phyloP scores from a whole-genome alignment of 2,329 filamentous ascomycete genomes.

The Botrytis deweyae region DNA sequence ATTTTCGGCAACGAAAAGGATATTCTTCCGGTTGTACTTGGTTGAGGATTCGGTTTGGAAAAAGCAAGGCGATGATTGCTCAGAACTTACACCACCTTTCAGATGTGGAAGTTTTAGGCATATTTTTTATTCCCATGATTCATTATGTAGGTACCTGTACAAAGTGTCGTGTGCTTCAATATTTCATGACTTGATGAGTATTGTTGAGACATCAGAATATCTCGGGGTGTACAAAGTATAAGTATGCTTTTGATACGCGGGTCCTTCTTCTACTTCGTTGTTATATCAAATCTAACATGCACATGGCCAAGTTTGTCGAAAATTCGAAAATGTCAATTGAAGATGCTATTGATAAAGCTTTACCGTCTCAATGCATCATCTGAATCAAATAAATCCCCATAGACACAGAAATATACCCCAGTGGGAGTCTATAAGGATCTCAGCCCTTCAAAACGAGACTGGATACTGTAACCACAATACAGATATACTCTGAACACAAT shows the following conservation, averaged over 20 bases:
- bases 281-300: background rate
- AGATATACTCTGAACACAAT: background rate
- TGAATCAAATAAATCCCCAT: background rate
- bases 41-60: background rate
- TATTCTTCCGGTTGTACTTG: background rate
- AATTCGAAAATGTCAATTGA: background rate
- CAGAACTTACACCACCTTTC: background rate
- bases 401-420: background rate
- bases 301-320: background rate
- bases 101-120: background rate
- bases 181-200: background rate
- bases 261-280: background rate
- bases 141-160: background rate
- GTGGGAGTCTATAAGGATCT: background rate
- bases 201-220: background rate
- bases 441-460: background rate
- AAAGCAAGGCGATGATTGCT: background rate
- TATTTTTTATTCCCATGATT: slow-evolving; percentile 38
- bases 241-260: slow-evolving; percentile 3
- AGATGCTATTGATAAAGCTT: background rate
- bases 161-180: slow-evolving; percentile 7
- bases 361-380: background rate
- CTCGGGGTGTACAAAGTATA: background rate
- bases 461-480: background rate
- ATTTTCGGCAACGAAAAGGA: background rate